Evolutionary conservation across 805 yeast species (phyloP).

Genomic region (Starmerella sp.): DNA sequence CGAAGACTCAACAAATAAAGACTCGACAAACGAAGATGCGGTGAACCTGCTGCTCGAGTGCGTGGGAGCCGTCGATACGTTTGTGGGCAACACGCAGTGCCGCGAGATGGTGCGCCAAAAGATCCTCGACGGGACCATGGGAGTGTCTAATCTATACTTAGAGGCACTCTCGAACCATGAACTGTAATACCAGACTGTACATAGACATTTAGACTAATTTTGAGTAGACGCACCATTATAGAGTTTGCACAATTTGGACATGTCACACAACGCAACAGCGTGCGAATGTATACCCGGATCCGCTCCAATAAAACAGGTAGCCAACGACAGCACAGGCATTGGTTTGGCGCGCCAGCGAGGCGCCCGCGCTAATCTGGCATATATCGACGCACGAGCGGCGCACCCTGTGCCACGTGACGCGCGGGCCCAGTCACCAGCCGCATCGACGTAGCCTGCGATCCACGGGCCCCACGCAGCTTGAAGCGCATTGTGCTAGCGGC

Average conservation of each 20-base stretch:
- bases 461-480: background rate
- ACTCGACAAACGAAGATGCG: background rate
- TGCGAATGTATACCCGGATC: no score
- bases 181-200: background rate
- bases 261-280: background rate
- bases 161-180: conserved; percentile 11
- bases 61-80: conserved; percentile 14
- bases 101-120: conserved; percentile 7
- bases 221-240: no score
- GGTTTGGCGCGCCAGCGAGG: no score
- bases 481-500: background rate
- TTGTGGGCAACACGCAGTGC: conserved; percentile 8
- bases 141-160: conserved; percentile 16
- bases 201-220: no score
- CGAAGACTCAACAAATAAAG: background rate
- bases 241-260: background rate
- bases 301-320: no score
- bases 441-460: background rate
- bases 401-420: no score
- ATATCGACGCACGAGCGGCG: no score
- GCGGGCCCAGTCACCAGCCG: background rate
- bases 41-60: conserved; percentile 1
- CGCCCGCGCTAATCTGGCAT: no score
- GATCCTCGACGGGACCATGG: conserved; percentile 13
- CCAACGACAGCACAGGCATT: no score